These are phyloP conservation scores for Lichtheimia hyalospora DNA, from an alignment of 371 early-diverging fungal species.

Conservation along the genomic window DNA sequence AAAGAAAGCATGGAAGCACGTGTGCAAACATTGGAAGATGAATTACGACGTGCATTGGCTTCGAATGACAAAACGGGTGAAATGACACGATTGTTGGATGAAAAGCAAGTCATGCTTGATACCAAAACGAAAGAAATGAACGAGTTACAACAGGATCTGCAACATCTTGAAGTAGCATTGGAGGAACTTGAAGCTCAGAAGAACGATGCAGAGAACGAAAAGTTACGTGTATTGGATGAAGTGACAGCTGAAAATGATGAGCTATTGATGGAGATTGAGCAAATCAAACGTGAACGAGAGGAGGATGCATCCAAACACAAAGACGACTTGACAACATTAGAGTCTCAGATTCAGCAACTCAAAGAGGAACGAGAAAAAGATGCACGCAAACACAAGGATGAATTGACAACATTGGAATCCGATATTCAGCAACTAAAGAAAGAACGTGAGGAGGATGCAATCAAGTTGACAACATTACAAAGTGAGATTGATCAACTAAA, in stretches of 20 bases:
- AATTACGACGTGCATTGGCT: background rate
- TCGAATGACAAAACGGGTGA: background rate
- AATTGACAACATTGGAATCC: too few relatives aligned
- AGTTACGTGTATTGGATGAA: constrained; percentile 11
- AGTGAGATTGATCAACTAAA: too few relatives aligned
- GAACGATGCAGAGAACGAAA: constrained; percentile 10
- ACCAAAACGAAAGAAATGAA: constrained; percentile 1
- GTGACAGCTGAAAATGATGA: constrained; percentile 20
- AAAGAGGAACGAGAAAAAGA: background rate
- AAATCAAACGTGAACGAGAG: background rate
- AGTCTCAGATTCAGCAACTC: background rate
- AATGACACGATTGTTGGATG: background rate
- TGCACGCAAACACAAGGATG: background rate
- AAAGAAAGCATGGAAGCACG: background rate
- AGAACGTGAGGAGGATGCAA: too few relatives aligned
- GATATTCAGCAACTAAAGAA: too few relatives aligned
- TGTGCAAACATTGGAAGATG: background rate
- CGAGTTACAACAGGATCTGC: constrained; percentile 11
- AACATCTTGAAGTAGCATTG: constrained; percentile 3
- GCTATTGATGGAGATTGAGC: background rate
- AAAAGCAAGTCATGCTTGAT: background rate
- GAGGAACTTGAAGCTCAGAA: constrained; percentile 11
- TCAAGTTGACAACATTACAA: too few relatives aligned
- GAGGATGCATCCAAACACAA: background rate
- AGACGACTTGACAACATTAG: background rate